Evolutionary conservation across 805 yeast species (phyloP), one percentile per base, ranked within the genome.

Genomic region (Clavispora phyllophila): DNA sequence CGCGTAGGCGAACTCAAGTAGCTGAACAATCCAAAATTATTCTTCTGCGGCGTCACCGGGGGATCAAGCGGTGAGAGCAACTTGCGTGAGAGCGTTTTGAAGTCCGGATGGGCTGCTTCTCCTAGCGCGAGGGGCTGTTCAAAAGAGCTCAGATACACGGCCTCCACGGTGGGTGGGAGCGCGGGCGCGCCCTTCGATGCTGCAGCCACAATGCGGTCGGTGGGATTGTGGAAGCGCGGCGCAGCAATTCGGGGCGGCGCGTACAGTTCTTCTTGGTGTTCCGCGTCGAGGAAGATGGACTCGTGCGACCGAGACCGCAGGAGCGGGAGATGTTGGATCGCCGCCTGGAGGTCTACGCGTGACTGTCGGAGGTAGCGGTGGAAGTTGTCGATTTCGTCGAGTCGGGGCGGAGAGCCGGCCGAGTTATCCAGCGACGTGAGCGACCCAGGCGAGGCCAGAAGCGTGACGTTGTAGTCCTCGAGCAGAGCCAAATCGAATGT

Each of bases 221-320:
- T 61, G 0, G 73, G 73, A 44, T 68, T 68, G 42, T 68, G 72
- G 48, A 68, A 68, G 40, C 26, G 37, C 9, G 26, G 26, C 2
- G 36, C 25, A 4, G 37, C 37, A 6, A 48, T n/a, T 47, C 25
- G n/a, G 23, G 15, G 32, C 23, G 19, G 23, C 31, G 37, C 43
- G 20, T 12, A 5, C 23, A n/a, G 39, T 34, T 32, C 25, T 33
- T 20, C 45, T 2, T 4, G 12, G 5, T 29, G 19, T 9, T 19
- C 19, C 12, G 33, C 19, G 9, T 29, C 33, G 18, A 48, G 47
- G 40, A 49, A 55, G 24, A 48, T 43, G 24, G 63, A 58, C 31
- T 62, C 64, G 39, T 54, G 57, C 2, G 66, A 57, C 8, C 42
- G 51, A 3, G 69, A 50, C 31, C 53, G 56, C 28, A 54, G 49